phyloP scores from a whole-genome alignment of 148 eudicot genomes.

The Mesembryanthemum crystallinum region DNA sequence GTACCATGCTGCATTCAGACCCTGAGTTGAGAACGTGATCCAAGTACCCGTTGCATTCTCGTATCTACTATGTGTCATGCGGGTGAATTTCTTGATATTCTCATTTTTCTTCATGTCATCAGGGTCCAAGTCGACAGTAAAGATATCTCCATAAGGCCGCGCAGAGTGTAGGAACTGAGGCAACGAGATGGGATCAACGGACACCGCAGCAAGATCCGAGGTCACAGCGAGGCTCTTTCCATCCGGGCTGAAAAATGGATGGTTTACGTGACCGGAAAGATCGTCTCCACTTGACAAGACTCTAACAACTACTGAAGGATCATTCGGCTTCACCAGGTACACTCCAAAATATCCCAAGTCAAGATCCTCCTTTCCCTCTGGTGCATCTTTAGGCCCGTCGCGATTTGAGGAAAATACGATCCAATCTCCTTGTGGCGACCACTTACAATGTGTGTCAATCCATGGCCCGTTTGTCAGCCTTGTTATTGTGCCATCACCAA shows the following conservation, averaged over 20 bases:
- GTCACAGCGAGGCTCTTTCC: background rate
- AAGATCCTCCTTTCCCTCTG: background rate
- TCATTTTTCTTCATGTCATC: background rate
- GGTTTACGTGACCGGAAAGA: background rate
- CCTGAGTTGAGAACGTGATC: background rate
- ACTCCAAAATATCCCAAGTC: background rate
- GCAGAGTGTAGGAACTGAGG: constrained; percentile 3
- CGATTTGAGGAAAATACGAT: background rate
- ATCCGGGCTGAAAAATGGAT: too few relatives aligned
- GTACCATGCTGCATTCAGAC: background rate
- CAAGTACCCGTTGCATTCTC: background rate
- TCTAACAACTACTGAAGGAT: background rate
- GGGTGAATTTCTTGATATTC: background rate
- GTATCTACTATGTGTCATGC: constrained; percentile 8
- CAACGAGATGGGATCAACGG: background rate
- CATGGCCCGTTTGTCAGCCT: constrained; percentile 4
- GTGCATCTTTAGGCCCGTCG: background rate
- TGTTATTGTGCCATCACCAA: background rate
- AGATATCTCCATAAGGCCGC: constrained; percentile 11
- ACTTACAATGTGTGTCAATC: background rate
- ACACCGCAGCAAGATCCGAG: constrained; percentile 5
- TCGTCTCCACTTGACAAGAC: background rate
- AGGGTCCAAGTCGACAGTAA: background rate
- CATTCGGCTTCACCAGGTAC: background rate
- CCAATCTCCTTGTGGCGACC: background rate